Conservation (phyloP, 2,329 filamentous ascomycete species). For the Plectosphaerella plurivora region DNA sequence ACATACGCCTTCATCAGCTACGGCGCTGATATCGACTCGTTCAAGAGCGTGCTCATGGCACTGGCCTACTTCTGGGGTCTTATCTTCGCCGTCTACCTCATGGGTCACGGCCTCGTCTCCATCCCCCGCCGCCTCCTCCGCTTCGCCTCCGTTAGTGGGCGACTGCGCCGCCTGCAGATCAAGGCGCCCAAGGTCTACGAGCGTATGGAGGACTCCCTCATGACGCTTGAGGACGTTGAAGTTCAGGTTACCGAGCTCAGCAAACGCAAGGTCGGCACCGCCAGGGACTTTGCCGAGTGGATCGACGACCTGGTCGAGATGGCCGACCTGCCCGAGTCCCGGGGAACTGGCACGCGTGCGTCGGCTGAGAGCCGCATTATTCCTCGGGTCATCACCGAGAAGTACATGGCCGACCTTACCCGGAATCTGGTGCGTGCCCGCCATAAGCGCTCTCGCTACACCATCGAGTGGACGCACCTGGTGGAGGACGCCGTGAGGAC, state of each 20-base stretch:
- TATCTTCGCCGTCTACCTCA: conserved; percentile 87
- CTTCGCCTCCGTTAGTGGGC: conserved; percentile 70
- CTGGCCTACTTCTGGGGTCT: conserved; percentile 93
- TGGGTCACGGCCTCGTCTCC: conserved; percentile 94
- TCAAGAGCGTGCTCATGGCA: conserved; percentile 88
- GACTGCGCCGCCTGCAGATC: conserved; percentile 69
- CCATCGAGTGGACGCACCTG: conserved; percentile 79
- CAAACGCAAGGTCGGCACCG: conserved; percentile 74
- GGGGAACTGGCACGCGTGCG: conserved; percentile 29
- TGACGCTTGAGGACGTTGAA: conserved; percentile 76
- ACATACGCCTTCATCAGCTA: conserved; percentile 80
- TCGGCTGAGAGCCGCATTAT: conserved; percentile 44
- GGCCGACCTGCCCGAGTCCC: conserved; percentile 62
- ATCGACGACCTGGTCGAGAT: conserved; percentile 89
- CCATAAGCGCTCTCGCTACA: conserved; percentile 77
- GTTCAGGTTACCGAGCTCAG: conserved; percentile 74
- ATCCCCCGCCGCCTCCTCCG: conserved; percentile 79
- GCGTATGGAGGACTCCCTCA: conserved; percentile 77
- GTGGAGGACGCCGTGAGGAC: conserved; percentile 69
- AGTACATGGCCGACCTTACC: conserved; percentile 87
- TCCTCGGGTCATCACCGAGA: conserved; percentile 84
- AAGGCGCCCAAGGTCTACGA: conserved; percentile 82
- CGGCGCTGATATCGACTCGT: conserved; percentile 64
- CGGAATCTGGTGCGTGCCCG: conserved; percentile 75
- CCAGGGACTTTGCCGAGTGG: conserved; percentile 80